Evolutionary conservation across 1,284 basidiomycete species (phyloP).

Genomic region (Cystobasidiaceae sp.): DNA sequence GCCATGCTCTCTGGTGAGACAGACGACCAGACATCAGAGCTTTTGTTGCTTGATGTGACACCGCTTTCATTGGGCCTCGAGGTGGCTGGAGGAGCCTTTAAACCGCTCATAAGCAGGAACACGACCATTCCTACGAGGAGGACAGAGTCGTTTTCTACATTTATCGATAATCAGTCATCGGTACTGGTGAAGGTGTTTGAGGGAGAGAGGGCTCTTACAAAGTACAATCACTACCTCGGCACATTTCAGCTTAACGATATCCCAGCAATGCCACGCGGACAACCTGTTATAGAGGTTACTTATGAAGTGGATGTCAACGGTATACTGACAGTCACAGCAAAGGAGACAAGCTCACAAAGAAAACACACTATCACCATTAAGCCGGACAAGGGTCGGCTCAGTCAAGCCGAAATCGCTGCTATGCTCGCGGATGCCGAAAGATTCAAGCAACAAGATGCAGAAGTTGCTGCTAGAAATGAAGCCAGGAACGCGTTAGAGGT

Average conservation of each 20-base stretch:
- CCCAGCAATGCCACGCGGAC: slow-evolving; percentile 95
- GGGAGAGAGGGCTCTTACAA: slow-evolving; percentile 97
- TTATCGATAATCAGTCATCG: slow-evolving; percentile 91
- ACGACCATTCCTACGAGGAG: slow-evolving; percentile 97
- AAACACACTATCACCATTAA: slow-evolving; percentile 55
- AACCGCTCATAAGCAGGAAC: slow-evolving; percentile 92
- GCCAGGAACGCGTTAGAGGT: slow-evolving; percentile 58
- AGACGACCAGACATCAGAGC: slow-evolving; percentile 84
- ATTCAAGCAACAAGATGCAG: slow-evolving; percentile 46
- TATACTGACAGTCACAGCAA: slow-evolving; percentile 26
- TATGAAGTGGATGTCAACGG: slow-evolving; percentile 96
- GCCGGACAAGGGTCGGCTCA: slow-evolving; percentile 71
- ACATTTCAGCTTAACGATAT: slow-evolving; percentile 98
- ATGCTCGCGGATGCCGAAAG: slow-evolving; percentile 78
- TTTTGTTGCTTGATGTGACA: slow-evolving; percentile 93
- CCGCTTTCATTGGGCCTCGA: slow-evolving; percentile 94
- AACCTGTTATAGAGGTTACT: slow-evolving; percentile 94
- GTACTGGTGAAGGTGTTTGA: slow-evolving; percentile 98
- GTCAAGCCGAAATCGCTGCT: slow-evolving; percentile 96
- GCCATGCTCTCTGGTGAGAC: slow-evolving; percentile 80
- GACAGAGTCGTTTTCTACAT: slow-evolving; percentile 97
- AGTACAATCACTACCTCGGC: slow-evolving; percentile 97
- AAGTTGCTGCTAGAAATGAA: slow-evolving; percentile 58
- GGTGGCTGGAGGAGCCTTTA: slow-evolving; percentile 97
- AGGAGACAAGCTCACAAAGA: slow-evolving; percentile 95